Evolutionary conservation across 2,329 filamentous ascomycete genomes (phyloP), one percentile per base, ranked within the genome.

Genomic region (Graphilbum sp.): DNA sequence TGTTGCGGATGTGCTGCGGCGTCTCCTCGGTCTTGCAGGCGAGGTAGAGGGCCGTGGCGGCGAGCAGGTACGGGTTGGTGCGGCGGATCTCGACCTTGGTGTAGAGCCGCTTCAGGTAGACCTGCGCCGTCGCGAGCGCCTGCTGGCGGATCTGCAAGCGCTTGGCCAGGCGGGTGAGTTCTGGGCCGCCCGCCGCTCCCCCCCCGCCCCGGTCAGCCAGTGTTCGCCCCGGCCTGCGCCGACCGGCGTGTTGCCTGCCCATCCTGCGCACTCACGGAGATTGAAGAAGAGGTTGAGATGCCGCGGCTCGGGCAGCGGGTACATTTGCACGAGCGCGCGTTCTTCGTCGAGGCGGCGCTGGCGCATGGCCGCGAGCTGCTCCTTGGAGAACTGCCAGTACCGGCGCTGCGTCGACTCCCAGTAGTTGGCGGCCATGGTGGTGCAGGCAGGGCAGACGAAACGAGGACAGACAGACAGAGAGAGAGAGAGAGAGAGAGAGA

Each of bases 21-120:
- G 79, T 87, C 57, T 98, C 90, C 57, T 98, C 90, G 75, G 93
- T 94, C 61, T 98, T 98, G 63, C 86, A 94, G 17, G 90, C 87
- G 27, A 98, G 66, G 56, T 98, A 98, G 43, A 96, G 70, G 5
- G 88, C 83, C 2, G 90, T 96, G n/a, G 86, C 79, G 46, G 94
- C 71, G 41, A 96, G 75, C 27, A 96, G 75, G 53, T 93, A 94
- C 4, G 88, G 86, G 50, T 96, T 98, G 35, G 87, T 94, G 45
- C 79, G 76, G 41, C 88, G 79, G 46, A 96, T 86, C 52, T 94
- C 86, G 49, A 94, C 81, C 49, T 81, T 84, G 34, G 75, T 75
- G 58, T 94, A 96, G 65, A 94, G 96, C 42, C 90, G 76, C 52
- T 92, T 88, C 49, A 96, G 71, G 60, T 96, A 98, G 47, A 95